Percentiles rank a stretch among this genome's conserved stretches.
phyloP scores from a whole-genome alignment of 768 basidiomycete species.

The Leucosporidium yakuticum region DNA sequence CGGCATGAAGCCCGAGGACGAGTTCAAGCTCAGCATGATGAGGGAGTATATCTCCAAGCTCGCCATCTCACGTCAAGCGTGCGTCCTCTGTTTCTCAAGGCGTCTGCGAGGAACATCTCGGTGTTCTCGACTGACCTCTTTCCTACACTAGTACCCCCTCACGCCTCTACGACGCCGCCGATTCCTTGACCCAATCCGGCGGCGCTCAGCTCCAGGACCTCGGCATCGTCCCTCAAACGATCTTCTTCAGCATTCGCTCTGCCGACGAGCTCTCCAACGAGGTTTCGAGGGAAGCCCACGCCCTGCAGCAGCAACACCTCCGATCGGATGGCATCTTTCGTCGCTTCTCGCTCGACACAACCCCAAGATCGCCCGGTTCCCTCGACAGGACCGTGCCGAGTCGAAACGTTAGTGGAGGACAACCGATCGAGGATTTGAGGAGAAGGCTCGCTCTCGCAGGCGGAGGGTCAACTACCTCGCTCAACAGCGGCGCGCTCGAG shows the following conservation, averaged over 20 bases:
- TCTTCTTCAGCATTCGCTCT: slow-evolving; percentile 34
- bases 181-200: neutral
- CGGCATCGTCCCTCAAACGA: slow-evolving; percentile 39
- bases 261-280: slow-evolving; percentile 19
- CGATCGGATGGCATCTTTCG: neutral
- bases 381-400: neutral
- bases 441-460: slow-evolving; percentile 20
- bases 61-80: slow-evolving; percentile 78
- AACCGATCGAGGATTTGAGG: slow-evolving; percentile 28
- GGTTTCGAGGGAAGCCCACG: slow-evolving; percentile 8
- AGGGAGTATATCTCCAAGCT: slow-evolving; percentile 84
- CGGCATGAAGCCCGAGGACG: slow-evolving; percentile 75
- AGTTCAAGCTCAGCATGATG: slow-evolving; percentile 79
- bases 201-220: slow-evolving; percentile 29
- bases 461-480: neutral
- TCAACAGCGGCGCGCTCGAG: neutral
- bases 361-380: slow-evolving; percentile 10
- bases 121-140: no score
- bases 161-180: slow-evolving; percentile 11
- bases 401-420: slow-evolving; percentile 7
- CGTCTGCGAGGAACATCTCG: no score
- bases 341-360: slow-evolving; percentile 7
- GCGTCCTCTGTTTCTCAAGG: neutral
- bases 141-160: slow-evolving; percentile 7
- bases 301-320: neutral